Evolutionary conservation across 2,329 filamentous ascomycete genomes (phyloP).

Genomic region (Chalara sp.): DNA sequence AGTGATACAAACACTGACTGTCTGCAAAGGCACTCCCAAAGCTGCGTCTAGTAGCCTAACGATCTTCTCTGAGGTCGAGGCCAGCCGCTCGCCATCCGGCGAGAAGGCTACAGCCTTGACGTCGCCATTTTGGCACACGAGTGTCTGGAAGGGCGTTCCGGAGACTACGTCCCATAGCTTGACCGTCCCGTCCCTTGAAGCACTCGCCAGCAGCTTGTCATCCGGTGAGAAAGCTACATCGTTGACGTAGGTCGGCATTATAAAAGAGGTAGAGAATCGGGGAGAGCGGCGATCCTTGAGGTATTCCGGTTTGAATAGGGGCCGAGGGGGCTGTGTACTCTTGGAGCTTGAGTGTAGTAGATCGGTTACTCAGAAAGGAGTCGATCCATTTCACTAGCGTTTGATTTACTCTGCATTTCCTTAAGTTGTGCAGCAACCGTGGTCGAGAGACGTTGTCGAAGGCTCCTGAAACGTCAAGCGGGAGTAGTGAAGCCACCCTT

Average conservation of each 20-base stretch:
- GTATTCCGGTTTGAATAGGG: constrained; percentile 11
- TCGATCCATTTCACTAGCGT: constrained; percentile 5
- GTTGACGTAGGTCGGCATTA: constrained; percentile 17
- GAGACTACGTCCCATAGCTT: too few relatives aligned
- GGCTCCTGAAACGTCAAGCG: constrained; percentile 13
- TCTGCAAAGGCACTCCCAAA: too few relatives aligned
- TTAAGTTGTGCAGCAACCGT: constrained; percentile 10
- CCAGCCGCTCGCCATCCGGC: too few relatives aligned
- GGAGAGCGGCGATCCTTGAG: constrained; percentile 14
- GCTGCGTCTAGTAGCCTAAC: too few relatives aligned
- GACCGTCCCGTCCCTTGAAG: too few relatives aligned
- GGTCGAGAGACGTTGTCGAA: constrained; percentile 13
- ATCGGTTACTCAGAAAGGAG: constrained; percentile 11
- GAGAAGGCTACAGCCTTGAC: too few relatives aligned
- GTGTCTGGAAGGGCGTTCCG: too few relatives aligned
- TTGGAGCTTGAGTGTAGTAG: constrained; percentile 11
- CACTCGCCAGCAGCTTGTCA: too few relatives aligned
- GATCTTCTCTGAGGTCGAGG: too few relatives aligned
- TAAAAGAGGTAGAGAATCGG: constrained; percentile 24
- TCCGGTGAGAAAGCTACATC: too few relatives aligned
- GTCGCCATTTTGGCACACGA: too few relatives aligned
- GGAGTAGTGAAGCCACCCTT: constrained; percentile 8
- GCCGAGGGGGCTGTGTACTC: constrained; percentile 1
- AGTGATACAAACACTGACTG: too few relatives aligned
- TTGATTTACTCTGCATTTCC: constrained; percentile 5